These are phyloP conservation scores for Codiaeum variegatum DNA, from an alignment of 441 rosid species.

Conservation along the genomic window DNA sequence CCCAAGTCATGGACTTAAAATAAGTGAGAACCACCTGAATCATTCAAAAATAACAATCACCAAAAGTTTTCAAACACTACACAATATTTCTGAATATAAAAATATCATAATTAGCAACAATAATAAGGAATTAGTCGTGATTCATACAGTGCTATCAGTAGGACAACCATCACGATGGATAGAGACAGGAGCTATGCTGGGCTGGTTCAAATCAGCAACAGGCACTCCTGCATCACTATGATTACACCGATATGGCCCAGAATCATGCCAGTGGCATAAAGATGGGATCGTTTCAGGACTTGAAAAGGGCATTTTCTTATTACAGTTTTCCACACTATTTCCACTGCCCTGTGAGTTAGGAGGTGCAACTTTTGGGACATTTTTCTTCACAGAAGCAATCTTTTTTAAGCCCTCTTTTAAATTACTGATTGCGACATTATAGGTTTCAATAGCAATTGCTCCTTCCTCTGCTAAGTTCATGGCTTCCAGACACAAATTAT, in stretches of 20 bases:
- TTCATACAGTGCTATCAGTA: conserved; percentile 42
- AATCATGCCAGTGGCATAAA: conserved; percentile 61
- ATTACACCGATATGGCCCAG: conserved; percentile 37
- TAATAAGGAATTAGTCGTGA: neutral
- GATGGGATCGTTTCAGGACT: conserved; percentile 40
- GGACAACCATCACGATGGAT: conserved; percentile 36
- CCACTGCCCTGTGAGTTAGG: conserved; percentile 37
- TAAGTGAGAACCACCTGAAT: conserved; percentile 58
- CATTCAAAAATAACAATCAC: conserved; percentile 9
- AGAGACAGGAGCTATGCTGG: conserved; percentile 49
- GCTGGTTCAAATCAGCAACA: conserved; percentile 53
- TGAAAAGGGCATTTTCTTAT: conserved; percentile 32
- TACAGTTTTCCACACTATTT: conserved; percentile 37
- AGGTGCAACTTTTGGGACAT: conserved; percentile 37
- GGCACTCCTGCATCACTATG: conserved; percentile 48
- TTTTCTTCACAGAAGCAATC: conserved; percentile 39
- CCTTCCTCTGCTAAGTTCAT: conserved; percentile 63
- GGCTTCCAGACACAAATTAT: conserved; percentile 51
- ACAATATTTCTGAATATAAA: neutral
- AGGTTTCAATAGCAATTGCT: conserved; percentile 50
- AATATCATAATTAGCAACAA: neutral
- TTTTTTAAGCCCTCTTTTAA: conserved; percentile 47
- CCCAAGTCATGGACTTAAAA: conserved; percentile 72
- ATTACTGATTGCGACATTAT: conserved; percentile 41
- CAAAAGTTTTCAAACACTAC: conserved; percentile 12